These are phyloP conservation scores for Chiua virens DNA, from an alignment of 768 basidiomycete species.

Conservation along the genomic window DNA sequence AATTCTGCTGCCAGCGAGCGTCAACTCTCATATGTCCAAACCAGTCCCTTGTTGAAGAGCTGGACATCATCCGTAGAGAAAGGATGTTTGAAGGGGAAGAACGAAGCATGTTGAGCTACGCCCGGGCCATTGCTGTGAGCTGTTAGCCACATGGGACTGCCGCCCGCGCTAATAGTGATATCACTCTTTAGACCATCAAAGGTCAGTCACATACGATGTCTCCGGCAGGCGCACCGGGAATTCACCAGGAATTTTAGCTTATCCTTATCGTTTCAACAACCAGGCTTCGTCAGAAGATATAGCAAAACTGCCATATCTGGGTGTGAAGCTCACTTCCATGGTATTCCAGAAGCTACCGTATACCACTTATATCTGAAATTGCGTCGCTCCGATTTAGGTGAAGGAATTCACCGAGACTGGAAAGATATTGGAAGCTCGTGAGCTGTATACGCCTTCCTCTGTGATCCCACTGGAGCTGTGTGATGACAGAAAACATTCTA, in stretches of 20 bases:
- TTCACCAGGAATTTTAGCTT: conserved; percentile 37
- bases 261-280: conserved; percentile 42
- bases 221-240: background rate
- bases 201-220: conserved; percentile 27
- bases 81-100: conserved; percentile 68
- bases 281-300: conserved; percentile 40
- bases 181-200: conserved; percentile 43
- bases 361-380: background rate
- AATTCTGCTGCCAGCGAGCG: conserved; percentile 60
- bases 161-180: background rate
- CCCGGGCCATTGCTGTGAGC: conserved; percentile 70
- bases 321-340: conserved; percentile 52
- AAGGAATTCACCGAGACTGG: conserved; percentile 59
- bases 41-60: conserved; percentile 56
- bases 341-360: conserved; percentile 25
- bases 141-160: conserved; percentile 39
- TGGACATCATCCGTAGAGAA: conserved; percentile 56
- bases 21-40: conserved; percentile 72
- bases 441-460: conserved; percentile 14
- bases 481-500: conserved; percentile 44
- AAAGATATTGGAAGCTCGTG: conserved; percentile 57
- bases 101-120: conserved; percentile 69
- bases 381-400: conserved; percentile 41
- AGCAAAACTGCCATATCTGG: conserved; percentile 45
- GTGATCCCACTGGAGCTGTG: background rate